Base-by-base conservation (phyloP, 805 yeast species). In the Kazachstania kunashirensis region DNA sequence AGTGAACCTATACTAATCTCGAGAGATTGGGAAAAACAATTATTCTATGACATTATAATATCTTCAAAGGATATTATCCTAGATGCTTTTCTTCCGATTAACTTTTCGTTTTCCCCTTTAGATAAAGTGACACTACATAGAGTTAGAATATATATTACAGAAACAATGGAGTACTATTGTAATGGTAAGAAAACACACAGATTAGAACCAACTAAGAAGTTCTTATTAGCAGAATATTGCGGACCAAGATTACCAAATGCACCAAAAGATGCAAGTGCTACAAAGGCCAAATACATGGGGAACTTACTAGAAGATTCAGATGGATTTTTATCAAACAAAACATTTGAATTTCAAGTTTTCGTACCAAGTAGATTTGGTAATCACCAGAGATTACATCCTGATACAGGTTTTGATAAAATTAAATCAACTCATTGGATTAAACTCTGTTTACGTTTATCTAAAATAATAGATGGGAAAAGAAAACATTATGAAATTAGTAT, bases 341-440 rank as follows among this genome's bases (percentile, higher is more conserved):
- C 86, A 55, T 72, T 84, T 44, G 94, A 85, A 50, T 84, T 84
- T 54, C 85, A 83, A 59, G 75, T 86, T n/a, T 81, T 70, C 45
- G 79, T 92, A 16, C 97, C 97, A 2, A 75, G 76, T 43, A 63
- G 64, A 34, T 65, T 84, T 40, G 71, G 71, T 36, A 72, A 71
- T 17, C 70, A 71, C 32, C 70, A 67, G 37, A 67, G 64, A 40
- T 59, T 81, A 20, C 95, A 85, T 50, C 95, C 97, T 1, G 94
- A 92, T 58, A 84, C 96, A 0, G 75, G 84, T 3, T 79, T 71
- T 47, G 74, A 71, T 17, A 77, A 77, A 48, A 85, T 92, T 43
- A 88, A 85, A 61, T 71, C 92, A 6, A 89, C 84, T 50, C 99
- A 92, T 61, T 92, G 98, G 96, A 77, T 92, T 50, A 92, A 92